Evolutionary conservation across 2,329 filamentous ascomycete species (phyloP).

Genomic region (Diplodia intermedia): DNA sequence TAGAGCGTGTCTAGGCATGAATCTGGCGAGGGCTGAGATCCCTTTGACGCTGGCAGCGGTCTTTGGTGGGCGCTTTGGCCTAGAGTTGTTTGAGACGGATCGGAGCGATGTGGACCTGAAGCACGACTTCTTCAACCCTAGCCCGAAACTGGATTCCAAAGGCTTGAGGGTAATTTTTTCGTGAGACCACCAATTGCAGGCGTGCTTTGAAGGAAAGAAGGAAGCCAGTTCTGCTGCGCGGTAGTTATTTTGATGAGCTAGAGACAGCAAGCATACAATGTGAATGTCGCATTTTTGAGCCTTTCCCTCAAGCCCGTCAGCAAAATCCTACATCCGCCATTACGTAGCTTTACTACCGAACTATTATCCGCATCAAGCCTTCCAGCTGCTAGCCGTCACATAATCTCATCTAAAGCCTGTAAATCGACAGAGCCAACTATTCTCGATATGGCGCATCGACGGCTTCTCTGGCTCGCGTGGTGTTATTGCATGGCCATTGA

Average conservation of each 20-base stretch:
- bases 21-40: constrained; percentile 29
- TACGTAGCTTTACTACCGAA: neutral
- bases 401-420: neutral
- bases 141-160: constrained; percentile 31
- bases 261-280: neutral
- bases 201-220: neutral
- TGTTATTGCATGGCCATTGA: neutral
- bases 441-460: neutral
- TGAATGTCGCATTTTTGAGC: neutral
- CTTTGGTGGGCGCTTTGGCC: constrained; percentile 24
- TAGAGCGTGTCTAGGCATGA: constrained; percentile 36
- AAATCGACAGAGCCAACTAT: neutral
- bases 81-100: constrained; percentile 29
- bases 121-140: constrained; percentile 35
- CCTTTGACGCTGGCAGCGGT: constrained; percentile 20
- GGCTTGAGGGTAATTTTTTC: constrained; percentile 32
- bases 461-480: neutral
- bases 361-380: neutral
- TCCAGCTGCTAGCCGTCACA: neutral
- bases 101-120: constrained; percentile 34
- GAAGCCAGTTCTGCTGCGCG: neutral
- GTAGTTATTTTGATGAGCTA: neutral
- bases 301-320: neutral
- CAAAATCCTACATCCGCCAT: no score
- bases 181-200: neutral